Evolutionary conservation across 2,329 filamentous ascomycete genomes (phyloP), one percentile per base, ranked within the genome.

Genomic region (Albophoma yamanashiensis): DNA sequence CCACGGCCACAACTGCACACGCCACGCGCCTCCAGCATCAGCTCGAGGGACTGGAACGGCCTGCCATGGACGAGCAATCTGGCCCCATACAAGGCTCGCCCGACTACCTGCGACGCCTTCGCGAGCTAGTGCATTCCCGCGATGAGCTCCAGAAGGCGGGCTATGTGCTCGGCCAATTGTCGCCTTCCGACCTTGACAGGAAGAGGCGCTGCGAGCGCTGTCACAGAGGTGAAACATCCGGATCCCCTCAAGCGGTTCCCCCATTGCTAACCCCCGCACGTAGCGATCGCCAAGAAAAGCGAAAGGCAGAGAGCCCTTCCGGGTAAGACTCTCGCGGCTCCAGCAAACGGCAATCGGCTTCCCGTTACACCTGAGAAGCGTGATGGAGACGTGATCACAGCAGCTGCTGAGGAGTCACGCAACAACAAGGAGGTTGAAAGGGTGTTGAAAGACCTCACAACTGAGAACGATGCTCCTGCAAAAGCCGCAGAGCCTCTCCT

Each of bases 151-250:
- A 63, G 34, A 67, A 64, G 45, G 63, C 61, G 11, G 70, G 70
- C 40, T 73, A 71, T 52, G 59, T 70, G 22, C 40, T 71, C 12
- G 43, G 56, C 2, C 67, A 68, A 56, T 64, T 72, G 8, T 64
- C 66, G 3, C 25, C 42, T 22, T 55, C 59, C 0, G 70, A 73
- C 15, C 57, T 74, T 3, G 63, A 70, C 8, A 66, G 64, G n/a
- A 74, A 73, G 64, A 67, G 63, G 53, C 67, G 70, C 25, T 74
- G 71, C 61, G 59, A 55, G 25, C 62, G 60, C 27, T 74, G 71
- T 59, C 58, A 57, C 43, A 66, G 68, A 55, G 61, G 69, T 70
- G 55, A 63, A 61, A 59, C 11, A 17, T 36, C 12, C 31, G 3
- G 3, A 12, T 22, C 14, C 27, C 11, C 22, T 20, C 6, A 8